Evolutionary conservation across 2,329 filamentous ascomycete species (phyloP), one percentile per base, ranked within the genome.

Genomic region (Verticillium zaregamsianum): DNA sequence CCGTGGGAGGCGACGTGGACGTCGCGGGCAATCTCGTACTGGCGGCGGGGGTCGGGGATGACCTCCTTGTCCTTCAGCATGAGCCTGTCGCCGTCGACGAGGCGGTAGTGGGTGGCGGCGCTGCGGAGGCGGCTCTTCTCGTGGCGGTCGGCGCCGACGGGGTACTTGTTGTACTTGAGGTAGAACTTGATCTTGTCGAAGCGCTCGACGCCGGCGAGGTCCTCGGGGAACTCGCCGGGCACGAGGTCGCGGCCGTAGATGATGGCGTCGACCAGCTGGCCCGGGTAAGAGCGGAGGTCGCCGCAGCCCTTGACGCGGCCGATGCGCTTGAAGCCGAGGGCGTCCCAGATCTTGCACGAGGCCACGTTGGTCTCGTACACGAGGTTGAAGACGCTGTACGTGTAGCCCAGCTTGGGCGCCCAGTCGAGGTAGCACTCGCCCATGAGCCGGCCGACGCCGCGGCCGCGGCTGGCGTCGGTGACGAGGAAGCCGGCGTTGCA

Each of bases 101-200:
- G 87, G 76, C 95, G 95, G 81, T 98, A 98, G 77, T 98, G 94
- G 23, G 93, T 97, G 49, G 93, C 93, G 57, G 94, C 93, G 76
- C 91, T 96, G 69, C 95, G 87, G 61, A 99, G 86, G 69, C 94
- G 90, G 78, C 90, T 94, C 85, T 98, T 98, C 77, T 98, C 95
- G 62, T 93, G 93, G 63, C 94, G 87, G 80, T 97, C 93, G 72
- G 94, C 93, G 65, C 93, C 94, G 70, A 90, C 89, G 63, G 95
- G 95, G 75, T 99, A 98, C 75, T 93, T 92, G 72, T 90, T 90
- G 75, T 93, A 92, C 78, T 96, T 96, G 72, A 98, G 87, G 77
- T 98, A 98, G 81, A 91, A 98, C 72, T 93, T 90, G 74, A 98
- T 98, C 82, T 97, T 97, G 82, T 97, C 94, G 81, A 98, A 98